A percentile compares a stretch with the other conserved stretches of the same genome.
Evolutionary conservation across 164 flowering plant species (phyloP).

Genomic region (Saururus chinensis): DNA sequence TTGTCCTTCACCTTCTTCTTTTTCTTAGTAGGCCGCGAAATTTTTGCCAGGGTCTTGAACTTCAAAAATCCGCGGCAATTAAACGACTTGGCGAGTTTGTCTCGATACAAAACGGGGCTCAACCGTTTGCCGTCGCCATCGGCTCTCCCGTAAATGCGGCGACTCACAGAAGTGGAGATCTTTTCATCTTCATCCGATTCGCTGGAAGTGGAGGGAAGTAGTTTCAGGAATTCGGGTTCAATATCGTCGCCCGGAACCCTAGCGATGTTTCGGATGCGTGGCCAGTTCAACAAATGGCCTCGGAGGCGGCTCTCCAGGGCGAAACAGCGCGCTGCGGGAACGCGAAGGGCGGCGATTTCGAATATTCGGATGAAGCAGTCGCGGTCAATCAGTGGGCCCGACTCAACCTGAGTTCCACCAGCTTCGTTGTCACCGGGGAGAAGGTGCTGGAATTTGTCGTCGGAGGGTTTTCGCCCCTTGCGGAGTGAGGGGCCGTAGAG

Average conservation of each 20-base stretch:
- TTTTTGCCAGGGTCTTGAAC: conserved; percentile 67
- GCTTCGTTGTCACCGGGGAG: background rate
- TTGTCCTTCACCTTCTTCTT: conserved; percentile 19
- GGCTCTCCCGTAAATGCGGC: conserved; percentile 48
- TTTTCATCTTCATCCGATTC: conserved; percentile 13
- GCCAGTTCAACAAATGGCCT: conserved; percentile 94
- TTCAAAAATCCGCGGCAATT: conserved; percentile 53
- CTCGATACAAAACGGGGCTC: conserved; percentile 67
- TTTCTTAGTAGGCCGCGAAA: conserved; percentile 65
- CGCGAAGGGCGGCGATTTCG: conserved; percentile 70
- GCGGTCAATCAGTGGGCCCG: conserved; percentile 29
- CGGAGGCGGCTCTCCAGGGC: conserved; percentile 65
- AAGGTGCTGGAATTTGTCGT: background rate
- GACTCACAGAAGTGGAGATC: conserved; percentile 21
- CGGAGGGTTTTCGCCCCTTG: conserved; percentile 38
- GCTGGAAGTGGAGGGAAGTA: conserved; percentile 5
- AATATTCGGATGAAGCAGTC: conserved; percentile 52
- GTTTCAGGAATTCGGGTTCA: conserved; percentile 28
- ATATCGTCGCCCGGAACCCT: conserved; percentile 83
- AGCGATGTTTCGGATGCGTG: conserved; percentile 78
- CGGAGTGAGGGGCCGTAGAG: conserved; percentile 71
- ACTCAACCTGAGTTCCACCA: no score
- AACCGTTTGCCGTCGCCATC: conserved; percentile 50
- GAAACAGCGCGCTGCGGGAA: conserved; percentile 60
- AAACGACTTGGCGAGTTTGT: conserved; percentile 57